These are phyloP conservation scores for Scedosporium dehoogii DNA, from an alignment of 2,329 filamentous ascomycete genomes.

Conservation along the genomic window DNA sequence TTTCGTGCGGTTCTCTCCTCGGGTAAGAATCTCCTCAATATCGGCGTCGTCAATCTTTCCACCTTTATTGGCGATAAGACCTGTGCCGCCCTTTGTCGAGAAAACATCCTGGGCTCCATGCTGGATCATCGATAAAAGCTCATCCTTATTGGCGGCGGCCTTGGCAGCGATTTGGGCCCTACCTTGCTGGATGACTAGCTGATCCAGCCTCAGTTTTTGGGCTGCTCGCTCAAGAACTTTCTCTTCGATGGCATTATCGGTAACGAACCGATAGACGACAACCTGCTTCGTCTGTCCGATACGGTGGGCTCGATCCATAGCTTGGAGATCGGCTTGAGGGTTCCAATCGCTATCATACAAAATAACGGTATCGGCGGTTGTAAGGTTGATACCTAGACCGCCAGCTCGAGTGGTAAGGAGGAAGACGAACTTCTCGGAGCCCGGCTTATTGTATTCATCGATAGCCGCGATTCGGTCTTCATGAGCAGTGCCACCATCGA, in stretches of 20 bases:
- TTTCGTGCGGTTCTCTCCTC: conserved; percentile 81
- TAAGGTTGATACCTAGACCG: conserved; percentile 94
- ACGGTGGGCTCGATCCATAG: conserved; percentile 97
- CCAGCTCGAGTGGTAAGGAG: conserved; percentile 90
- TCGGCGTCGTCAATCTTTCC: conserved; percentile 72
- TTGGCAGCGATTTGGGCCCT: conserved; percentile 85
- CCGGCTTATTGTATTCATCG: conserved; percentile 95
- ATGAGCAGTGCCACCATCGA: conserved; percentile 92
- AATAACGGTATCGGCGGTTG: conserved; percentile 87
- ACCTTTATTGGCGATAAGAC: conserved; percentile 46
- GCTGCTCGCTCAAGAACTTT: conserved; percentile 95
- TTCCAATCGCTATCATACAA: conserved; percentile 99
- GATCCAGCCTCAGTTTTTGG: conserved; percentile 91
- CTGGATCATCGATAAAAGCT: conserved; percentile 95
- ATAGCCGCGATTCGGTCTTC: conserved; percentile 97
- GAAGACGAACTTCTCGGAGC: conserved; percentile 94
- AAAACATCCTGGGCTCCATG: conserved; percentile 97
- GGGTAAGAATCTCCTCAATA: conserved; percentile 77
- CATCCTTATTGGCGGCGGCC: conserved; percentile 89
- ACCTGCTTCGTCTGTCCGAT: conserved; percentile 99
- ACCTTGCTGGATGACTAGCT: conserved; percentile 96
- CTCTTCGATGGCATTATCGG: conserved; percentile 96
- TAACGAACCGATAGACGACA: conserved; percentile 91
- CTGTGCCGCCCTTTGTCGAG: conserved; percentile 57
- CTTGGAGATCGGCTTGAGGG: conserved; percentile 93